Conservation (phyloP, 164 flowering plant species). For the Annona cherimola region DNA sequence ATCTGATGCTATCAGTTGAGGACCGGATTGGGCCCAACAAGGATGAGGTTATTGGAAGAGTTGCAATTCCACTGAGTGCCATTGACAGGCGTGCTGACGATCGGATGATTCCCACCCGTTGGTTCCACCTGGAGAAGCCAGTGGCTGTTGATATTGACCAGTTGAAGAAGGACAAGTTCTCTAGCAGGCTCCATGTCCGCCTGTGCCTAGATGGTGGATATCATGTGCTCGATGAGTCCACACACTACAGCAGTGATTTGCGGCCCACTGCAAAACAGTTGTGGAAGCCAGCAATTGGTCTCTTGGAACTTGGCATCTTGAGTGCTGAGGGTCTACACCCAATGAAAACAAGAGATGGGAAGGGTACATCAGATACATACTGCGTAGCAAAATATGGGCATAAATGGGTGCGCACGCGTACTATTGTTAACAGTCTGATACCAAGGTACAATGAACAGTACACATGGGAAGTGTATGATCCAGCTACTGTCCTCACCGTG, state of each 20-base stretch:
- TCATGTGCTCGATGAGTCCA: slow-evolving; percentile 91
- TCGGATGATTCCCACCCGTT: slow-evolving; percentile 59
- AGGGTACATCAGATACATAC: slow-evolving; percentile 77
- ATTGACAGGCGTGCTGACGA: slow-evolving; percentile 88
- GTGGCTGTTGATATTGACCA: slow-evolving; percentile 67
- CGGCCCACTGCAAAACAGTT: slow-evolving; percentile 90
- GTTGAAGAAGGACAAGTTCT: slow-evolving; percentile 73
- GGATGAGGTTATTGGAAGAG: slow-evolving; percentile 85
- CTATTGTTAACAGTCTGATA: slow-evolving; percentile 49
- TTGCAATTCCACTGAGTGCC: slow-evolving; percentile 47
- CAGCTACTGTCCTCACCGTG: slow-evolving; percentile 71
- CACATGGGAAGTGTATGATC: slow-evolving; percentile 91
- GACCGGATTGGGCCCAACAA: slow-evolving; percentile 81
- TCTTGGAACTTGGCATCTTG: slow-evolving; percentile 79
- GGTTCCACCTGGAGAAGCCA: slow-evolving; percentile 83
- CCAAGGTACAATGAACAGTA: slow-evolving; percentile 89
- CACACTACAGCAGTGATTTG: slow-evolving; percentile 88
- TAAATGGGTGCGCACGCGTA: slow-evolving; percentile 85
- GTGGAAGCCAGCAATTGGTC: slow-evolving; percentile 76
- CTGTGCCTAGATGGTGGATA: slow-evolving; percentile 92
- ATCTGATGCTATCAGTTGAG: slow-evolving; percentile 65
- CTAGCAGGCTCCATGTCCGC: slow-evolving; percentile 68
- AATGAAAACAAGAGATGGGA: slow-evolving; percentile 78
- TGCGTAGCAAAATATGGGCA: slow-evolving; percentile 90
- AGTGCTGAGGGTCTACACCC: slow-evolving; percentile 80